These are phyloP conservation scores for Dendrobium chrysotoxum DNA, from an alignment of 106 monocot species.

Conservation along the genomic window DNA sequence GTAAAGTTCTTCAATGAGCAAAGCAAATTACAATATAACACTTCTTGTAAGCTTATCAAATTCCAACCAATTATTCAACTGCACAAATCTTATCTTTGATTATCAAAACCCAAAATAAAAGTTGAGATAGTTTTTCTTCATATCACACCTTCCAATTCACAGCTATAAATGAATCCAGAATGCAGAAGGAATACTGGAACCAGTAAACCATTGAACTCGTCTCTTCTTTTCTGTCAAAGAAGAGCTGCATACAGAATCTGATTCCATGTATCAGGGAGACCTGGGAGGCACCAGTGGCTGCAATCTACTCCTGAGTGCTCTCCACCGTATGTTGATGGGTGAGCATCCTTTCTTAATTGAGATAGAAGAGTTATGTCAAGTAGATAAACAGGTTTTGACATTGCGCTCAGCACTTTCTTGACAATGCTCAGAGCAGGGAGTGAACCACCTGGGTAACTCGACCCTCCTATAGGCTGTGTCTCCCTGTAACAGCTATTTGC, in stretches of 20 bases:
- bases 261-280: slow-evolving; percentile 21
- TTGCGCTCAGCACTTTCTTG: slow-evolving; percentile 17
- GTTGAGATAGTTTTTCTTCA: not conserved
- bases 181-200: not conserved
- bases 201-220: too few relatives aligned
- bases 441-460: slow-evolving; percentile 18
- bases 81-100: not conserved
- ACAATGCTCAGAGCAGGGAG: slow-evolving; percentile 24
- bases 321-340: slow-evolving; percentile 30
- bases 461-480: slow-evolving; percentile 18
- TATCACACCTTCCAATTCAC: not conserved
- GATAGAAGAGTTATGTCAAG: slow-evolving; percentile 37
- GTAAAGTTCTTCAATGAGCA: not conserved
- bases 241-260: slow-evolving; percentile 9
- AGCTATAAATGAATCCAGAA: not conserved
- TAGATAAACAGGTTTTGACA: slow-evolving; percentile 25
- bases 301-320: slow-evolving; percentile 15
- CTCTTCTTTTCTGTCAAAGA: not conserved
- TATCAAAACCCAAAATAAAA: not conserved
- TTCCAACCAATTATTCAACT: not conserved
- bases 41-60: not conserved
- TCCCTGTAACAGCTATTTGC: slow-evolving; percentile 10
- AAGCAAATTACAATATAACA: not conserved
- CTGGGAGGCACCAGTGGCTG: slow-evolving; percentile 38
- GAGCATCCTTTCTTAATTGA: slow-evolving; percentile 40